A percentile compares a stretch with the other conserved stretches of the same genome.
Conservation (phyloP, 108 stramenopile genomes). For the Schizochytrium sp. region DNA sequence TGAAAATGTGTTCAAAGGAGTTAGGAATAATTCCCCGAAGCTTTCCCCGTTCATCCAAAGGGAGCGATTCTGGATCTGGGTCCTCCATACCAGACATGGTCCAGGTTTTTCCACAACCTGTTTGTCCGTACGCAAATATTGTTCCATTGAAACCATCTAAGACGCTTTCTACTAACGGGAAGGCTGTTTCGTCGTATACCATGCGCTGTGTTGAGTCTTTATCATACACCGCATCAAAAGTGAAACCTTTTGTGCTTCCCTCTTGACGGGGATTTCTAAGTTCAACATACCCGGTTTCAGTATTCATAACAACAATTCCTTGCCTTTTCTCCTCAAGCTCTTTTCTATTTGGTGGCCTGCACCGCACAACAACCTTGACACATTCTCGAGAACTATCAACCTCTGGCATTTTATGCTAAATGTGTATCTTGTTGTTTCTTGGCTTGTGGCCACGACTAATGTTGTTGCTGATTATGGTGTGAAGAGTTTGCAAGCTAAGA, state of each 20-base stretch:
- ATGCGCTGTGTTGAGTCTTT: slow-evolving; percentile 72
- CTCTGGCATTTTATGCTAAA: background rate
- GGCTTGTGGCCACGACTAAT: too few species aligned
- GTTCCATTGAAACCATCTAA: slow-evolving; percentile 81
- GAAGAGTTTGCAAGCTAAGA: too few species aligned
- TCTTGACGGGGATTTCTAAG: slow-evolving; percentile 46
- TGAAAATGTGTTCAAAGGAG: slow-evolving; percentile 79
- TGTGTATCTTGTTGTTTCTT: too few species aligned
- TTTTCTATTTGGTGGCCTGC: slow-evolving; percentile 74
- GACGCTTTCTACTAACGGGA: slow-evolving; percentile 75
- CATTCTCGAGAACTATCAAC: slow-evolving; percentile 55
- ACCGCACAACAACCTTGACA: slow-evolving; percentile 79
- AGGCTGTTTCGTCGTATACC: slow-evolving; percentile 77
- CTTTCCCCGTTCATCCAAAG: slow-evolving; percentile 30
- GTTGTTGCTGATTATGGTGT: too few species aligned
- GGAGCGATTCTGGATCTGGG: slow-evolving; percentile 66
- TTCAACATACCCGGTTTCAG: slow-evolving; percentile 13
- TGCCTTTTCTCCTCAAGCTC: slow-evolving; percentile 62
- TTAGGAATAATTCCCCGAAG: slow-evolving; percentile 78
- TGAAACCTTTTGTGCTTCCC: slow-evolving; percentile 70
- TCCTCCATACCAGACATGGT: slow-evolving; percentile 74
- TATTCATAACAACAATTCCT: slow-evolving; percentile 64
- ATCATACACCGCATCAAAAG: slow-evolving; percentile 77
- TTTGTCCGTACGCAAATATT: slow-evolving; percentile 81
- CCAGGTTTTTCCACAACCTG: slow-evolving; percentile 74